Conservation (phyloP, 2,329 filamentous ascomycete genomes). For the Colletotrichum tanaceti region DNA sequence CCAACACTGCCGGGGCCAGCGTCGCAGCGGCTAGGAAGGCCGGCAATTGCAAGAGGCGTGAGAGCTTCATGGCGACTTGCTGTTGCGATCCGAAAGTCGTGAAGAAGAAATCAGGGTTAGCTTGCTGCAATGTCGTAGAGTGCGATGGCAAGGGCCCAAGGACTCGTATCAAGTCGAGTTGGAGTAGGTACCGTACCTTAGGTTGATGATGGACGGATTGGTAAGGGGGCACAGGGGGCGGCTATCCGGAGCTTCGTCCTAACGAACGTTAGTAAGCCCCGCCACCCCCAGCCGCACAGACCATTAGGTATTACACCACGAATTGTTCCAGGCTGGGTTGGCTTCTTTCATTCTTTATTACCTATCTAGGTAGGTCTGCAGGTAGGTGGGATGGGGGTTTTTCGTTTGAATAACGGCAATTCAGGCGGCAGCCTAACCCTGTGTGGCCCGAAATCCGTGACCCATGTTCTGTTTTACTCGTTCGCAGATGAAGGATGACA, state of each 20-base stretch:
- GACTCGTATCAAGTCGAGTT: background rate
- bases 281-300: conserved; percentile 5
- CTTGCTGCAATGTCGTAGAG: background rate
- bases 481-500: no score
- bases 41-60: conserved; percentile 56
- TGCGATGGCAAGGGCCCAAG: conserved; percentile 21
- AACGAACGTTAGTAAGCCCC: conserved; percentile 37
- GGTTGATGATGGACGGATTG: conserved; percentile 5
- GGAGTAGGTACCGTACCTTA: no score
- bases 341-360: no score
- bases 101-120: background rate
- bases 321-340: no score
- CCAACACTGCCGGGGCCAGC: conserved; percentile 59
- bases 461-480: no score
- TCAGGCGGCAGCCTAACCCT: no score
- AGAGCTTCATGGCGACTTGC: conserved; percentile 62
- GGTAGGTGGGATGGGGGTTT: no score
- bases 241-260: conserved; percentile 33
- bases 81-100: background rate
- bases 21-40: conserved; percentile 61
- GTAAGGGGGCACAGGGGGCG: conserved; percentile 27
- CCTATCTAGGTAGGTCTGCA: no score
- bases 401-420: no score
- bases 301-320: background rate
- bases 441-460: no score